Conservation (phyloP, 129 eudicot genomes). For the Flaveria bidentis region DNA sequence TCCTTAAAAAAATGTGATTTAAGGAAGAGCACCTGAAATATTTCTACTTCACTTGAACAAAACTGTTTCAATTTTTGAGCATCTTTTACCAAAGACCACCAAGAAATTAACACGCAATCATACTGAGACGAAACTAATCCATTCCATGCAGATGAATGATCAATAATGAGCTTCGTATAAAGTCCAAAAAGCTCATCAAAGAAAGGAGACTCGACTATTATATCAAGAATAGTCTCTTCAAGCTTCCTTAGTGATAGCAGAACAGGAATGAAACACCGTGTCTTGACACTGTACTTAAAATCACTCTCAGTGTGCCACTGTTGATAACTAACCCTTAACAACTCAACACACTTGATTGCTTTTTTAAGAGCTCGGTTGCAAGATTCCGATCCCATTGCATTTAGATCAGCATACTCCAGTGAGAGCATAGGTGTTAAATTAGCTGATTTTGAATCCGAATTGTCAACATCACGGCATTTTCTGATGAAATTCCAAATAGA, state of each 20-base stretch:
- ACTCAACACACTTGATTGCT: slow-evolving; percentile 51
- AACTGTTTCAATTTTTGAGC: slow-evolving; percentile 46
- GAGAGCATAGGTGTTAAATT: slow-evolving; percentile 64
- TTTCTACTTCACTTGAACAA: slow-evolving; percentile 58
- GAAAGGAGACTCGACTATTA: slow-evolving; percentile 55
- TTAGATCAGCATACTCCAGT: slow-evolving; percentile 42
- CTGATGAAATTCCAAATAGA: slow-evolving; percentile 67
- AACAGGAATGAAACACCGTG: slow-evolving; percentile 43
- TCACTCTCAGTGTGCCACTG: slow-evolving; percentile 70
- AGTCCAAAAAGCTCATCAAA: slow-evolving; percentile 56
- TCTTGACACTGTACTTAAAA: slow-evolving; percentile 31
- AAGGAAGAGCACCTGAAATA: slow-evolving; percentile 53
- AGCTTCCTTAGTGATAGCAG: slow-evolving; percentile 45
- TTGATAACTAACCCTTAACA: slow-evolving; percentile 65
- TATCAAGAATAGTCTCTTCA: slow-evolving; percentile 70
- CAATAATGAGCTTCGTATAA: slow-evolving; percentile 58
- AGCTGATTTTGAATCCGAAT: slow-evolving; percentile 23
- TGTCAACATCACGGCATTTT: slow-evolving; percentile 21
- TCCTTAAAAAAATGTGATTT: background rate
- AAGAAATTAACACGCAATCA: slow-evolving; percentile 50
- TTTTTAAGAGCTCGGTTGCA: slow-evolving; percentile 40
- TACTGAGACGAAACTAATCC: slow-evolving; percentile 45
- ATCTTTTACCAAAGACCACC: slow-evolving; percentile 63
- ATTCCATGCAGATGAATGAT: slow-evolving; percentile 74
- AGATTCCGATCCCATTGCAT: slow-evolving; percentile 25